Evolutionary conservation across 2,329 filamentous ascomycete species (phyloP).

Genomic region (Talaromyces sp.): DNA sequence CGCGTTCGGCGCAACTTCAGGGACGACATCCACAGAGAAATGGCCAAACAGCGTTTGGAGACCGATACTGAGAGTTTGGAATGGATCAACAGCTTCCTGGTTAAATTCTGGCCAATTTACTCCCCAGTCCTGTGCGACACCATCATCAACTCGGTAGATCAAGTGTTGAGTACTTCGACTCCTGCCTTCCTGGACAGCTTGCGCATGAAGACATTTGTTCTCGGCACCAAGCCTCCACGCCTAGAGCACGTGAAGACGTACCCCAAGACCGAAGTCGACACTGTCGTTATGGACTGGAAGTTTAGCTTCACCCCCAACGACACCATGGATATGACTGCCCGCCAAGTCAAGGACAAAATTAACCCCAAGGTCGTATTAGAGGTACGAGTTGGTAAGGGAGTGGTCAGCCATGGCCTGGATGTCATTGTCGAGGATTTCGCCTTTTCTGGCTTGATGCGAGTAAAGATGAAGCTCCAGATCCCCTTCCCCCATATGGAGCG

Average conservation of each 20-base stretch:
- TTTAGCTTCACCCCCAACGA: constrained; percentile 99
- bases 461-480: constrained; percentile 96
- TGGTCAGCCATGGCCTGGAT: constrained; percentile 94
- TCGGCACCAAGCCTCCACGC: constrained; percentile 90
- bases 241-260: constrained; percentile 99
- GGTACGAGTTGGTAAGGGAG: constrained; percentile 88
- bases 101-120: constrained; percentile 99
- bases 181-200: constrained; percentile 90
- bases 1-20: constrained; percentile 92
- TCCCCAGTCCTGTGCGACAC: constrained; percentile 88
- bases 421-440: constrained; percentile 98
- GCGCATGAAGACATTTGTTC: constrained; percentile 86
- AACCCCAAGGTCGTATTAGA: constrained; percentile 96
- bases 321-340: constrained; percentile 80
- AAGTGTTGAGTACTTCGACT: constrained; percentile 88
- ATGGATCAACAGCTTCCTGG: constrained; percentile 98
- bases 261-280: constrained; percentile 89
- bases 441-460: constrained; percentile 89
- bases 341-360: constrained; percentile 89
- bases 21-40: constrained; percentile 85
- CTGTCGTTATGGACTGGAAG: constrained; percentile 99
- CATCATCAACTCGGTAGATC: constrained; percentile 89
- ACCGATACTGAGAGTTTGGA: constrained; percentile 89
- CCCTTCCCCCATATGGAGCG: constrained; percentile 93
- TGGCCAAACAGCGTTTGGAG: constrained; percentile 81